Percentiles rank a stretch among this genome's conserved stretches.
Conservation (phyloP, 1,284 basidiomycete genomes). For the Ceratobasidium sp. region DNA sequence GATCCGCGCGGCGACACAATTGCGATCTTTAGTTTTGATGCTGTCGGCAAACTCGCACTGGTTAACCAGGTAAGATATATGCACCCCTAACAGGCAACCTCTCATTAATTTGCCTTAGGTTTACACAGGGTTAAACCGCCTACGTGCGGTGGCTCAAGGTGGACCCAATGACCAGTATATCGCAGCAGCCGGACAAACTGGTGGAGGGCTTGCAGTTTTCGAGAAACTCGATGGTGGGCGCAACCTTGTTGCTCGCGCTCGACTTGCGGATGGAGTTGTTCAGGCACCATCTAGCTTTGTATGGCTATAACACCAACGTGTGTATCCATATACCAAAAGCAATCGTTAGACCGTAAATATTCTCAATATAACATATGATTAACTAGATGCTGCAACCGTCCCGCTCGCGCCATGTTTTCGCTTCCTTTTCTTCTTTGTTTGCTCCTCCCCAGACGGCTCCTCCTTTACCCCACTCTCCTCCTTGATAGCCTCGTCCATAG, state of each 20-base stretch:
- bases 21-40: conserved; percentile 43
- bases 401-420: conserved; percentile 17
- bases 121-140: conserved; percentile 71
- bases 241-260: conserved; percentile 51
- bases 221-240: conserved; percentile 62
- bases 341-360: neutral
- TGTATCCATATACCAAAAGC: neutral
- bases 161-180: conserved; percentile 65
- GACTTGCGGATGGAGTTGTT: conserved; percentile 35
- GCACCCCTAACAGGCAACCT: too few species aligned
- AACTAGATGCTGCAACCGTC: neutral
- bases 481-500: conserved; percentile 48
- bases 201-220: conserved; percentile 68
- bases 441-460: neutral
- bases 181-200: conserved; percentile 64
- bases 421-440: conserved; percentile 30
- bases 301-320: conserved; percentile 34
- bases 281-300: conserved; percentile 45
- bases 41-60: conserved; percentile 50
- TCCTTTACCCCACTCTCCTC: conserved; percentile 31
- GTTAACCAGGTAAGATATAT: conserved; percentile 55
- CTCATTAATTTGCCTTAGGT: conserved; percentile 50
- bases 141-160: conserved; percentile 71
- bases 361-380: conserved; percentile 1
- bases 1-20: conserved; percentile 52